Base-by-base conservation (phyloP, 805 yeast genomes). In the Kluyveromyces lactis region DNA sequence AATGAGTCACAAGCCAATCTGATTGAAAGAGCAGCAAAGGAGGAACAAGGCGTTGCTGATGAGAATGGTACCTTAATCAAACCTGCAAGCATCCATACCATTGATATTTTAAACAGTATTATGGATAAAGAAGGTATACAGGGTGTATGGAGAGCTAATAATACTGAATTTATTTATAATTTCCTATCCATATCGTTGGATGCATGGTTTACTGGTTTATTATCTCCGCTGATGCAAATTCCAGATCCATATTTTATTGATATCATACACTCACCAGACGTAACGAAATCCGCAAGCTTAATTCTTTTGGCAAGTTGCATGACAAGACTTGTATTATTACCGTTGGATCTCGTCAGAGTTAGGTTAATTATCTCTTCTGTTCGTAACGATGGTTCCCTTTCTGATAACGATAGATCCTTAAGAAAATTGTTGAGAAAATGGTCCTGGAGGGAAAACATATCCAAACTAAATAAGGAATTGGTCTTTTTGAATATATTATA, bases 191-290 rank as follows among this genome's bases (percentile, higher is more conserved):
- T 78, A 36, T 82, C 95, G 0, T 64, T 87, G 33, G 90, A 85
- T 53, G 86, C 95, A 1, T 89, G 97, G 97, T 69, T 87, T 35
- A 82, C 94, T 0, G 96, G 96, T 3, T 75, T 89, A 46, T 56
- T 87, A 6, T 79, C 95, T 4, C 92, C 96, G 2, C 64, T 85
- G 33, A 59, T 84, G 38, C 81, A 83, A 15, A 75, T 86, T 23
- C 95, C 96, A 0, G 97, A 89, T 56, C 96, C 96, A 2, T 77
- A 79, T 45, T 81, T 86, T 56, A 79, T 86, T 49, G 95, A 86
- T 46, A 71, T 83, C 37, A 71, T 85, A 16, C 92, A 84, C 52
- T 81, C 92, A 9, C 76, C 87, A 3, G 86, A 81, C 44, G 86
- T 94, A 1, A 62, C 75, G 35, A 66, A 72, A 38, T 77, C 90